A percentile compares a stretch with the other conserved stretches of the same genome.
Conservation (phyloP, 805 yeast genomes). For the Metschnikowia anglica region DNA sequence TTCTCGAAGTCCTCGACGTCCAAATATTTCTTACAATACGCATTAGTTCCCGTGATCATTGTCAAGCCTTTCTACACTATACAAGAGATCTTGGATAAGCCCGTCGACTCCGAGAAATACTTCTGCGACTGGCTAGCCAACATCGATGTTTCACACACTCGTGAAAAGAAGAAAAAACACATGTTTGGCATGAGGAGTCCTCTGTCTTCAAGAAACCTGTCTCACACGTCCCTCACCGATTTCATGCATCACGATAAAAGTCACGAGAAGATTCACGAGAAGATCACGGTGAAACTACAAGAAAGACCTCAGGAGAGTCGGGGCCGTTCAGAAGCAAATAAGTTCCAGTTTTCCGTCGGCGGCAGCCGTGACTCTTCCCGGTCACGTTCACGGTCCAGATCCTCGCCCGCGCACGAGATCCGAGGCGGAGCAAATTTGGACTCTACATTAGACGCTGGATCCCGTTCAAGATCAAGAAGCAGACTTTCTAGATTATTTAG, state of each 20-base stretch:
- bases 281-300: constrained; percentile 2
- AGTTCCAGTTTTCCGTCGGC: constrained; percentile 4
- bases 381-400: constrained; percentile 10
- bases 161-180: constrained; percentile 21
- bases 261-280: constrained; percentile 4
- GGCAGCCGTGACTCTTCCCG: constrained; percentile 12
- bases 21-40: constrained; percentile 42
- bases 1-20: constrained; percentile 37
- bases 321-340: constrained; percentile 5
- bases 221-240: constrained; percentile 16
- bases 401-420: background rate
- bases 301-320: constrained; percentile 2
- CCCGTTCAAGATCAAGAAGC: constrained; percentile 15
- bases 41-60: constrained; percentile 44
- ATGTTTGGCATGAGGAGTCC: constrained; percentile 17
- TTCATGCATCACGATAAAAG: constrained; percentile 5
- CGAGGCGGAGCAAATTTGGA: constrained; percentile 1
- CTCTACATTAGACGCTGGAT: constrained; percentile 4
- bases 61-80: constrained; percentile 41
- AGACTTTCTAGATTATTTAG: constrained; percentile 14
- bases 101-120: constrained; percentile 36
- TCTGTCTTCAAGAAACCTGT: constrained; percentile 15
- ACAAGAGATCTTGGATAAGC: constrained; percentile 29
- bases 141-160: constrained; percentile 24
- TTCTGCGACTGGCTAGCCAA: constrained; percentile 35